Base-by-base conservation (phyloP, 179 eudicot species). In the Sideroxylon spinosum region DNA sequence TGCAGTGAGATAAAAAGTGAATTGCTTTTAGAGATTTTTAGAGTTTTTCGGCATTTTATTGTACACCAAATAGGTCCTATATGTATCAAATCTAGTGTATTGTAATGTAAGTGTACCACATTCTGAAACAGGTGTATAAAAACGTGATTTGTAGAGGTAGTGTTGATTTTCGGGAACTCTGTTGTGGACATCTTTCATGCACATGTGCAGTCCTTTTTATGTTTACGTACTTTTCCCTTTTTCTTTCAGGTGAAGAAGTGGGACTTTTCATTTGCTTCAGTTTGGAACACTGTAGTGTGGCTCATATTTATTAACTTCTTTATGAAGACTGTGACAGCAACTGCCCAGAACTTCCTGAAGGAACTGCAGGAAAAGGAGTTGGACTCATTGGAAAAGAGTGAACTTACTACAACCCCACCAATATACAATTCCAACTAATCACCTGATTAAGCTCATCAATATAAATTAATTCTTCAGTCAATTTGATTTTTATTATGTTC, bases 201-300 rank as follows among this genome's bases (percentile, higher is more conserved):
- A 59, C 1, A 59, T n/a, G 22, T 59, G 63, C 63, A 59, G 8
- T 59, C 63, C 17, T 59, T n/a, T 16, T 59, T 59, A 16, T 16
- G 23, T 7, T 28, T 67, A 16, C 13, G 7, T 23, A 32, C 37
- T 65, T 23, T 22, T 26, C 25, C 29, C 26, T 48, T 14, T 46
- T 63, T 59, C 70, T 37, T 12, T 78, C 81, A 93, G 98, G 92
- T 70, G 61, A 83, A 82, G 29, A 81, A 83, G 57, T 90, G 94
- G 97, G 88, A 92, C 20, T 85, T 93, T 50, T 93, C 98, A 11
- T 81, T 90, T 25, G 87, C 89, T 62, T 82, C 90, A 71, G 84
- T 92, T 53, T 93, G 97, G 98, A 93, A 93, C 69, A 87, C 89
- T 2, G 86, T 90, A 17, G 97, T 93, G 44, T 90, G 92, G 97